These are phyloP conservation scores for Orbilia brochopaga DNA, from an alignment of 2,329 filamentous ascomycete genomes.

Conservation along the genomic window DNA sequence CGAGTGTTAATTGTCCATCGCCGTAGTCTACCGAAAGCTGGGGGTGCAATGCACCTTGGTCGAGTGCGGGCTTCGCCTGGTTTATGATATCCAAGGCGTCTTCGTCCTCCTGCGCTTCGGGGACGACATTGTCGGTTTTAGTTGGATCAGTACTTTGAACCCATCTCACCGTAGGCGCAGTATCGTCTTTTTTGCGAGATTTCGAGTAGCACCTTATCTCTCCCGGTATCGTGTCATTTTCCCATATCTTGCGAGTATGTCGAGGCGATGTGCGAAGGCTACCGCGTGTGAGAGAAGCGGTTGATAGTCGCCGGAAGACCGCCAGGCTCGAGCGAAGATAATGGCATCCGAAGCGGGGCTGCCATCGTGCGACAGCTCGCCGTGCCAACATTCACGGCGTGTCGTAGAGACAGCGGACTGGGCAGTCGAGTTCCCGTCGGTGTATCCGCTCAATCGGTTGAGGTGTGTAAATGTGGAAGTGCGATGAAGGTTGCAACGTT, in stretches of 20 bases:
- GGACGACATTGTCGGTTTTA: background rate
- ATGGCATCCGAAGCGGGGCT: slow-evolving; percentile 14
- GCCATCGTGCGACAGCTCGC: slow-evolving; percentile 41
- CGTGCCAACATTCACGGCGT: slow-evolving; percentile 38
- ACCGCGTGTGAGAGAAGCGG: background rate
- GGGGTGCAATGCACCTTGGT: background rate
- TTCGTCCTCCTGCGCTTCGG: background rate
- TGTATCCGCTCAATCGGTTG: background rate
- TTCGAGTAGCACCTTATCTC: background rate
- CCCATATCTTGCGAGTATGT: background rate
- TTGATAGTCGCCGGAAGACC: background rate
- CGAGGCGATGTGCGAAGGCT: background rate
- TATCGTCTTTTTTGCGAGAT: background rate
- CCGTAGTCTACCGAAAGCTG: background rate
- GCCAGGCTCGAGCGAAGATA: slow-evolving; percentile 27
- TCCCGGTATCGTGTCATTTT: background rate
- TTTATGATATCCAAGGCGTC: background rate
- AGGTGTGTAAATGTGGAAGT: background rate
- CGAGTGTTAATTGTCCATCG: too few relatives aligned
- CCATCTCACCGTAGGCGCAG: background rate
- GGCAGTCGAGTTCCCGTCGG: background rate
- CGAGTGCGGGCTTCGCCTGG: background rate
- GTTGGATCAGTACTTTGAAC: too few relatives aligned
- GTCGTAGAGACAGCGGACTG: background rate
- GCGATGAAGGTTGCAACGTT: background rate